phyloP scores from a whole-genome alignment of 768 basidiomycete genomes.

The Leccinum longicurvipes region DNA sequence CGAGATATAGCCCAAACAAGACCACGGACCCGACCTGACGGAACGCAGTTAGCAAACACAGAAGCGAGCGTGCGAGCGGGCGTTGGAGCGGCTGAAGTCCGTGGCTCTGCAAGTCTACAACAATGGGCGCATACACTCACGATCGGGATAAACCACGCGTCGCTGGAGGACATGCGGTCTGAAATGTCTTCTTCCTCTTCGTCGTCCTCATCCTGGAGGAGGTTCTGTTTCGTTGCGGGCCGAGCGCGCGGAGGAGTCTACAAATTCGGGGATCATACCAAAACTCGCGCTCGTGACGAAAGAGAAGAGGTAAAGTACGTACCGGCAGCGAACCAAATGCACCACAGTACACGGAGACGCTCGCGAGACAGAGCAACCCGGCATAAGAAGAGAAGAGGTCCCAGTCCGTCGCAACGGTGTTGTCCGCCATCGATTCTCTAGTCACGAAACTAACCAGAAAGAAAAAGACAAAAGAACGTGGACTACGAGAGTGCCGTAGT shows the following conservation, averaged over 20 bases:
- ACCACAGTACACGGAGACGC: slow-evolving; percentile 64
- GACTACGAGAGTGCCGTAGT: background rate
- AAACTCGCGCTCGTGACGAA: background rate
- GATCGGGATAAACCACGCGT: slow-evolving; percentile 76
- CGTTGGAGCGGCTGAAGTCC: background rate
- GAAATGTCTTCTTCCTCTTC: slow-evolving; percentile 50
- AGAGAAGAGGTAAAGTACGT: slow-evolving; percentile 21
- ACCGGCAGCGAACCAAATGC: slow-evolving; percentile 68
- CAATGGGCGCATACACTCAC: slow-evolving; percentile 39
- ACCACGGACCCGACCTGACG: slow-evolving; percentile 64
- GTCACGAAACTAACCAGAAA: background rate
- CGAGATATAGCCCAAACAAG: slow-evolving; percentile 63
- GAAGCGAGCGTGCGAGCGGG: background rate
- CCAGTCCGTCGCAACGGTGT: slow-evolving; percentile 38
- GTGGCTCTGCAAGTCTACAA: background rate
- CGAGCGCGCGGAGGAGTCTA: slow-evolving; percentile 9
- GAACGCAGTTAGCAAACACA: background rate
- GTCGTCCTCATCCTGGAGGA: slow-evolving; percentile 44
- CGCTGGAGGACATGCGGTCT: slow-evolving; percentile 59
- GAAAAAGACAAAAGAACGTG: slow-evolving; percentile 2
- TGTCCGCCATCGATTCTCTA: slow-evolving; percentile 10
- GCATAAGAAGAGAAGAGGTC: slow-evolving; percentile 64
- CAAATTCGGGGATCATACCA: background rate
- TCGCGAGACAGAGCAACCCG: slow-evolving; percentile 65
- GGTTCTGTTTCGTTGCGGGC: background rate